phyloP scores from a whole-genome alignment of 108 stramenopile species.

The Mediolabrus comicus region DNA sequence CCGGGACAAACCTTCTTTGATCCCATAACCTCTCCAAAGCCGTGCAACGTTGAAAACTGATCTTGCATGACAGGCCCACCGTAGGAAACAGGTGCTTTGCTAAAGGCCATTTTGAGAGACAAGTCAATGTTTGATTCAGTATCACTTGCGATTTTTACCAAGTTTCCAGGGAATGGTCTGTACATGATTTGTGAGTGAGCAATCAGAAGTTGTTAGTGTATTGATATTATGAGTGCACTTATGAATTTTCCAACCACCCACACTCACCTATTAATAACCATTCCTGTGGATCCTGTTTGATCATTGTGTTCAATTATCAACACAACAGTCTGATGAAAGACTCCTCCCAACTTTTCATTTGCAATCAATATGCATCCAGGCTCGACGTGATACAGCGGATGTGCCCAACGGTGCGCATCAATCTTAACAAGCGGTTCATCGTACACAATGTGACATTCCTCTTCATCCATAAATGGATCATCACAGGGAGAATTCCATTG shows the following conservation, averaged over 20 bases:
- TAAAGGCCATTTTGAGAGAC: conserved; percentile 76
- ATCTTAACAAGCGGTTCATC: conserved; percentile 49
- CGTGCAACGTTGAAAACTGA: conserved; percentile 80
- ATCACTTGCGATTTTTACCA: conserved; percentile 64
- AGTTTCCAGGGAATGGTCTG: conserved; percentile 75
- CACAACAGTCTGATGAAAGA: conserved; percentile 88
- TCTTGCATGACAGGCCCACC: conserved; percentile 83
- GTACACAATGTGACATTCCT: conserved; percentile 72
- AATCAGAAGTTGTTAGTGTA: not conserved
- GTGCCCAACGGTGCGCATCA: conserved; percentile 86
- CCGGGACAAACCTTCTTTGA: conserved; percentile 81
- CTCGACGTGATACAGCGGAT: conserved; percentile 76
- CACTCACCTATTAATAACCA: conserved; percentile 86
- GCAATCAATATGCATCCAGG: conserved; percentile 85
- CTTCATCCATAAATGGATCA: conserved; percentile 78
- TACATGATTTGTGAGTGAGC: not conserved
- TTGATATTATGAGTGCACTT: too few species aligned
- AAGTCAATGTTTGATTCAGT: conserved; percentile 68
- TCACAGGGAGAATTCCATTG: conserved; percentile 28
- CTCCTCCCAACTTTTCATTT: conserved; percentile 86
- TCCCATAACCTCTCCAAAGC: conserved; percentile 81
- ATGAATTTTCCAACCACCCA: not conserved
- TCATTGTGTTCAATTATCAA: conserved; percentile 86
- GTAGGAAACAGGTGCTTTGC: conserved; percentile 72
- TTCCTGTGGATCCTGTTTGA: conserved; percentile 69